Base-by-base conservation (phyloP, 345 rosid genomes). In the Bruguiera sexangula region DNA sequence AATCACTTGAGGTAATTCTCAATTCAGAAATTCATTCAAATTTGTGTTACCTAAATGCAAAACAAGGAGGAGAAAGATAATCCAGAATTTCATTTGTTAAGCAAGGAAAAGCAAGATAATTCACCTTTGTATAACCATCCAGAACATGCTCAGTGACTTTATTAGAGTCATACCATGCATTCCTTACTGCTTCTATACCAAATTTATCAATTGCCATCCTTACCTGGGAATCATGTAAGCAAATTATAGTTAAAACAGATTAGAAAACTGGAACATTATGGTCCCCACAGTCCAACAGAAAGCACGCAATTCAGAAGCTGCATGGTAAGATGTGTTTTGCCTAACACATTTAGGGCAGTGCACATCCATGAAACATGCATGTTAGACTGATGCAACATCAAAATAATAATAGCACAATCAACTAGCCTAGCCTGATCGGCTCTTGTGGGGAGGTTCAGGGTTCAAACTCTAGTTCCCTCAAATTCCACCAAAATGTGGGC, bases 91-190 rank as follows among this genome's bases (percentile, higher is more conserved):
- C 10, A 30, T 71, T 29, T 29, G 66, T 21, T 3, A 54, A 48
- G 20, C 24, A 46, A 62, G 36, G 67, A 34, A 63, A n/a, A 67
- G 13, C 20, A 37, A 54, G 43, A 39, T 30, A 61, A 10, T 24
- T 71, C 71, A 89, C 98, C 97, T 88, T 94, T 22, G 93, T 91
- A 71, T 91, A 94, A 60, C 97, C 98, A 30, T 82, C 65, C 21
- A 89, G 65, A 31, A 82, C 71, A 8, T 88, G 87, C 43, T 89
- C 87, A 0, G 81, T 70, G 63, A 86, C 85, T 75, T 79, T 77
- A 71, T 81, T 83, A 18, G 89, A 66, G 68, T 89, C 88, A 59
- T 86, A 86, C 95, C 93, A 94, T 5, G 98, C 95, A 71, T 63
- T 80, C 71, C 80, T 84, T 65, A 91, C 82, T 8, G 85, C 89